Conservation (phyloP, 257 asterid genomes). For the Thymus quinquecostatus region DNA sequence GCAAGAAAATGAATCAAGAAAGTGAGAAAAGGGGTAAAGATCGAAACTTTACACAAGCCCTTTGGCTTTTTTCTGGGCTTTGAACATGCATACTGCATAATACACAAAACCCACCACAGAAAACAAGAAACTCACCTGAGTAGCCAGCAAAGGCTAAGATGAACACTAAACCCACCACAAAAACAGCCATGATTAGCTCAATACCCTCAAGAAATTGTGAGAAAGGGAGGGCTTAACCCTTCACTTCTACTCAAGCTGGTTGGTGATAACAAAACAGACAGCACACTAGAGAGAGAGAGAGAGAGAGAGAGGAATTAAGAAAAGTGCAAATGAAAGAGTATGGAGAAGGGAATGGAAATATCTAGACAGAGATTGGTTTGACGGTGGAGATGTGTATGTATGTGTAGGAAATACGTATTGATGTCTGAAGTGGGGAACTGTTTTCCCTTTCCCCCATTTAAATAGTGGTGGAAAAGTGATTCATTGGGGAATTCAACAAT, state of each 20-base stretch:
- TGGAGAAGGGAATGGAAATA: constrained; percentile 35
- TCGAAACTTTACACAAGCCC: constrained; percentile 34
- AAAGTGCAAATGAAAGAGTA: constrained; percentile 9
- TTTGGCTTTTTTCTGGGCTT: constrained; percentile 2
- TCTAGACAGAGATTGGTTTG: constrained; percentile 40
- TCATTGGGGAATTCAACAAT: constrained; percentile 27
- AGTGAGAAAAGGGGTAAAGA: constrained; percentile 25
- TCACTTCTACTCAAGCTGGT: constrained; percentile 17
- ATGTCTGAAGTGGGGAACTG: constrained; percentile 34
- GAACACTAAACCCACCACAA: constrained; percentile 45
- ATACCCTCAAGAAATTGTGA: constrained; percentile 27
- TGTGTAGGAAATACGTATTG: constrained; percentile 12
- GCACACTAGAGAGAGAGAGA: constrained; percentile 9
- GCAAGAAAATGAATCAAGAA: constrained; percentile 6
- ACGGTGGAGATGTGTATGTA: constrained; percentile 37
- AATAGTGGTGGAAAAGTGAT: constrained; percentile 24
- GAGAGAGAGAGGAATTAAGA: constrained; percentile 27
- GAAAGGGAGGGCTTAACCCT: constrained; percentile 25
- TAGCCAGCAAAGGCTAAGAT: constrained; percentile 56
- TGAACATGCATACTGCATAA: neutral
- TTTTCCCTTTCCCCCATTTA: constrained; percentile 4
- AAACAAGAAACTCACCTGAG: constrained; percentile 42
- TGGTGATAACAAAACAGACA: constrained; percentile 22
- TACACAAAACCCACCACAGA: neutral
- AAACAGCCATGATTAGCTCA: constrained; percentile 55